These are phyloP conservation scores for Pestalotiopsis sp. DNA, from an alignment of 2,329 filamentous ascomycete species.

Conservation along the genomic window DNA sequence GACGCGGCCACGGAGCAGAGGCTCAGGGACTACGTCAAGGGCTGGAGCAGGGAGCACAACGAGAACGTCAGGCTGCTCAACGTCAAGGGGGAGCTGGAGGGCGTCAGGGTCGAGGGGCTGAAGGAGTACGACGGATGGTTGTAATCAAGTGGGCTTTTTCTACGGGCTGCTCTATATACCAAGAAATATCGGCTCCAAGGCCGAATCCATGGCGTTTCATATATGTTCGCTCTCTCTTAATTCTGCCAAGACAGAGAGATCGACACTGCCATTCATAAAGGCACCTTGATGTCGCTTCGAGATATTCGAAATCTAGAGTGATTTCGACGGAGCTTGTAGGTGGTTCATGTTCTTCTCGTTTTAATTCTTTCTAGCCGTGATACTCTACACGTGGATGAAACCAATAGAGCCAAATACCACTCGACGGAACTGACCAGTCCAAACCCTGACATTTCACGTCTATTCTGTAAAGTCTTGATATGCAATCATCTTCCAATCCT, in stretches of 20 bases:
- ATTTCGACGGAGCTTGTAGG: no score
- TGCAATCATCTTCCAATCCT: neutral
- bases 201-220: neutral
- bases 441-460: neutral
- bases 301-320: no score
- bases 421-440: neutral
- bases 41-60: constrained; percentile 64
- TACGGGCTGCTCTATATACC: neutral
- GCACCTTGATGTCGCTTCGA: neutral
- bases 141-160: neutral
- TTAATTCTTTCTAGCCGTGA: neutral
- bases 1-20: constrained; percentile 63
- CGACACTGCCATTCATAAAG: neutral
- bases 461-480: neutral
- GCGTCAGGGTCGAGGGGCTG: constrained; percentile 29
- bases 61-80: constrained; percentile 68
- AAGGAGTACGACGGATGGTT: constrained; percentile 32
- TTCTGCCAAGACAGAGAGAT: neutral
- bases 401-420: neutral
- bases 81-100: constrained; percentile 38
- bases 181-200: neutral
- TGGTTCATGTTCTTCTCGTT: neutral
- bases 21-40: constrained; percentile 63
- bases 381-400: neutral
- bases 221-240: neutral